Conservation (phyloP, 441 rosid species). For the Cnidoscolus chayamansa region DNA sequence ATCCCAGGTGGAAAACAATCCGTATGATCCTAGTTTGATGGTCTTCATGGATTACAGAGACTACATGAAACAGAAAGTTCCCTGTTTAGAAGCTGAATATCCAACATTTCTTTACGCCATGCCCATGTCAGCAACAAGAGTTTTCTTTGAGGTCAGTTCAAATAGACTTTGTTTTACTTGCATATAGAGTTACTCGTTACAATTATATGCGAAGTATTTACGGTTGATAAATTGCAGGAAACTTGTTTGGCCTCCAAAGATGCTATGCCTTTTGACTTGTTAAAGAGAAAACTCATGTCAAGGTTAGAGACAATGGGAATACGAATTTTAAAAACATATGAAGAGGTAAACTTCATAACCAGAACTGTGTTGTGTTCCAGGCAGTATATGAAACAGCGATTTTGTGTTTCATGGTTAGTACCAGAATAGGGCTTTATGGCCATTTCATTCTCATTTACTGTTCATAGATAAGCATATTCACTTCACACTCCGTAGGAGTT, state of each 20-base stretch:
- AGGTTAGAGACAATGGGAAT: conserved; percentile 79
- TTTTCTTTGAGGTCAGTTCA: conserved; percentile 78
- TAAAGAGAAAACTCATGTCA: conserved; percentile 70
- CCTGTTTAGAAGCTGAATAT: conserved; percentile 57
- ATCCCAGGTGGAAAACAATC: conserved; percentile 83
- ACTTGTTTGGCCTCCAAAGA: conserved; percentile 95
- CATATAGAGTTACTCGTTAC: background rate
- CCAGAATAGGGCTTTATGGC: conserved; percentile 9
- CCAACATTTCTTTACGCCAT: conserved; percentile 90
- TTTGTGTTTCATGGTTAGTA: background rate
- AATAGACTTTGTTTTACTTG: conserved; percentile 13
- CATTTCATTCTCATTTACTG: background rate
- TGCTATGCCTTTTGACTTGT: conserved; percentile 77
- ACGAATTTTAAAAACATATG: conserved; percentile 59
- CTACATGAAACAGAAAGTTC: conserved; percentile 47
- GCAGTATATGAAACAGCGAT: background rate
- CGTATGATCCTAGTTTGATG: conserved; percentile 91
- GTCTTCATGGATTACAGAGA: conserved; percentile 98
- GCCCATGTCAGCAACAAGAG: conserved; percentile 80
- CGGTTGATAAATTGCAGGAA: conserved; percentile 54
- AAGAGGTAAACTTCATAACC: conserved; percentile 57
- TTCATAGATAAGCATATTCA: background rate
- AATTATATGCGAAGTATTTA: conserved; percentile 22
- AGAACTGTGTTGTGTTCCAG: background rate
- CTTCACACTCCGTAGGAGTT: too few relatives aligned